Evolutionary conservation across 306 rosid species (phyloP).

Genomic region (Prunus campanulata): DNA sequence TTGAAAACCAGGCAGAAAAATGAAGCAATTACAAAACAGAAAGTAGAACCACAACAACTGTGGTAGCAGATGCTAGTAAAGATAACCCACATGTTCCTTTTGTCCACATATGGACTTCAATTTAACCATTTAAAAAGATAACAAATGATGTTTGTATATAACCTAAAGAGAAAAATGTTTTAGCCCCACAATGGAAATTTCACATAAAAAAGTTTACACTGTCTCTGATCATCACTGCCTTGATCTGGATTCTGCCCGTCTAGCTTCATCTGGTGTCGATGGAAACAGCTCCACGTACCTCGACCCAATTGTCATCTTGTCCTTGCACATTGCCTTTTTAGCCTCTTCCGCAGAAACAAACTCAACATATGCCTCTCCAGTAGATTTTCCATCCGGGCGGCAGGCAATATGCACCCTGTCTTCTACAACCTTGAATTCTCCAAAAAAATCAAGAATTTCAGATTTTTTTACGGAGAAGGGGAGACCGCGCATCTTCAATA

Average conservation of each 20-base stretch:
- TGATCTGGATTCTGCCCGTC: slow-evolving; percentile 94
- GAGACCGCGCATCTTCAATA: slow-evolving; percentile 96
- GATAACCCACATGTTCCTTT: neutral
- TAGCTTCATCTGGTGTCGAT: slow-evolving; percentile 92
- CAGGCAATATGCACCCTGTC: slow-evolving; percentile 84
- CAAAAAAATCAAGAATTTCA: slow-evolving; percentile 74
- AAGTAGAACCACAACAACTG: neutral
- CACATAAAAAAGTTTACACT: neutral
- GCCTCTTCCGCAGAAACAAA: slow-evolving; percentile 86
- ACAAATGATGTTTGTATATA: neutral
- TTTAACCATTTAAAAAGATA: slow-evolving; percentile 7
- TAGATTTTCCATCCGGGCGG: slow-evolving; percentile 97
- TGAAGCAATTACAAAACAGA: neutral
- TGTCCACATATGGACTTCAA: neutral
- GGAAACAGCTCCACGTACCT: slow-evolving; percentile 99
- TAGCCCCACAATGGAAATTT: slow-evolving; percentile 10
- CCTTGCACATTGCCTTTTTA: slow-evolving; percentile 87
- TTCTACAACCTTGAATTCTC: slow-evolving; percentile 69
- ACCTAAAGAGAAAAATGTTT: slow-evolving; percentile 2
- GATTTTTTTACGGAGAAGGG: slow-evolving; percentile 67
- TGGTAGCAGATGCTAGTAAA: neutral
- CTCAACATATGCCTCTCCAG: slow-evolving; percentile 97
- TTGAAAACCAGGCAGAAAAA: neutral
- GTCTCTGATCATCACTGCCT: slow-evolving; percentile 60
- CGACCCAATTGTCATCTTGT: slow-evolving; percentile 97